Evolutionary conservation across 306 rosid species (phyloP).

Genomic region (Castanea crenata): DNA sequence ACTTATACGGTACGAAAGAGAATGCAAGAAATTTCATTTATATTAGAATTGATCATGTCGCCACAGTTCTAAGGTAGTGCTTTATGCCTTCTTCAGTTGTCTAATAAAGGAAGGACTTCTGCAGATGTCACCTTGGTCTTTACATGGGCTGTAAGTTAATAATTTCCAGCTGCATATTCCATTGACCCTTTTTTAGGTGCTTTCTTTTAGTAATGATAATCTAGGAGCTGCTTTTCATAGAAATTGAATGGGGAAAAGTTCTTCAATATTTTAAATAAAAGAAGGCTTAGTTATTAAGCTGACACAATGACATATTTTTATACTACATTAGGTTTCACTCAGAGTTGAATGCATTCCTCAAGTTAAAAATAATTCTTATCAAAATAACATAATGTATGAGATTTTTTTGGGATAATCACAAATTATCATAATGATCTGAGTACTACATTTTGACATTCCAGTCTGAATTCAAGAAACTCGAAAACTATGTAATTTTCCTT

Average conservation of each 20-base stretch:
- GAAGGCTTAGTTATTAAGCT: neutral
- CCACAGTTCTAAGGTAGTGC: slow-evolving; percentile 7
- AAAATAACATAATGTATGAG: neutral
- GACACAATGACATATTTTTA: neutral
- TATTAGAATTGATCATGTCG: neutral
- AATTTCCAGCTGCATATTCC: neutral
- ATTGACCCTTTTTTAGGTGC: neutral
- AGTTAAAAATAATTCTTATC: too few species aligned
- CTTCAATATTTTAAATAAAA: neutral
- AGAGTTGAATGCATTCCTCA: too few species aligned
- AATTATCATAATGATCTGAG: neutral
- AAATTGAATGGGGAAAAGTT: neutral
- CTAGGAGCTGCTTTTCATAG: neutral
- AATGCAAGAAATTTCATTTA: slow-evolving; percentile 18
- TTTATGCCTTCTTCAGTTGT: slow-evolving; percentile 47
- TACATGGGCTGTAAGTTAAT: slow-evolving; percentile 86
- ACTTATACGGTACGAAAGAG: slow-evolving; percentile 65
- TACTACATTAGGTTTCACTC: too few species aligned
- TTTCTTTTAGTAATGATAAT: neutral
- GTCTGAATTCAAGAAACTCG: neutral
- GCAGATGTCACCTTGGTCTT: slow-evolving; percentile 88
- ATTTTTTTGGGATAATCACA: neutral
- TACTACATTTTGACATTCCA: neutral
- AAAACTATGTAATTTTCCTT: neutral
- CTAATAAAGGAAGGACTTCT: slow-evolving; percentile 66